phyloP scores from a whole-genome alignment of 768 basidiomycete genomes.

The Xerocomellus intermedius region DNA sequence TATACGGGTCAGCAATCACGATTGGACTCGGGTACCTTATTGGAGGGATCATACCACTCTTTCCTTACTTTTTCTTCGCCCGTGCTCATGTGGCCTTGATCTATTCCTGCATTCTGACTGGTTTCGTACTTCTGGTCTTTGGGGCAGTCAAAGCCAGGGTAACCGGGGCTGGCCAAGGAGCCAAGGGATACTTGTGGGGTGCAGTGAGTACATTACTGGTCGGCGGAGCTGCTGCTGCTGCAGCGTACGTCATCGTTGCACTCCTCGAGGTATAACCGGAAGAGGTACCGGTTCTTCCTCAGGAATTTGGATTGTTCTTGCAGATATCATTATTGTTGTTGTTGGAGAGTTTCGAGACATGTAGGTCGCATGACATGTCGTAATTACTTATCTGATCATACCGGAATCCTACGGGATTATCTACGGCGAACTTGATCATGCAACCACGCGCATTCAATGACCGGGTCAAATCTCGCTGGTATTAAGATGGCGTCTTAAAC shows the following conservation, averaged over 20 bases:
- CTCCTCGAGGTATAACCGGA: constrained; percentile 38
- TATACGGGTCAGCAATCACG: constrained; percentile 90
- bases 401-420: not conserved
- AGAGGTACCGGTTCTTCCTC: not conserved
- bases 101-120: constrained; percentile 79
- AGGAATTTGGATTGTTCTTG: not conserved
- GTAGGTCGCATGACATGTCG: not conserved
- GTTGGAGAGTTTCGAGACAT: not conserved
- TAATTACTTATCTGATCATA: not conserved
- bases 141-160: constrained; percentile 88
- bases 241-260: constrained; percentile 60
- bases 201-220: constrained; percentile 85
- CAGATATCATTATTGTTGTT: not conserved
- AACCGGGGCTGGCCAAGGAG: constrained; percentile 72
- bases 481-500: not conserved
- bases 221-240: constrained; percentile 85
- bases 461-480: not conserved
- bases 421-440: not conserved
- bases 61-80: constrained; percentile 89
- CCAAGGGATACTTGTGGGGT: constrained; percentile 78
- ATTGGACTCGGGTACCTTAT: constrained; percentile 94
- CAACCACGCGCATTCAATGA: not conserved
- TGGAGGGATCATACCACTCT: constrained; percentile 89
- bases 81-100: constrained; percentile 65
- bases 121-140: constrained; percentile 82